Base-by-base conservation (phyloP, 2,329 filamentous ascomycete genomes). In the Cercospora nicotianae region DNA sequence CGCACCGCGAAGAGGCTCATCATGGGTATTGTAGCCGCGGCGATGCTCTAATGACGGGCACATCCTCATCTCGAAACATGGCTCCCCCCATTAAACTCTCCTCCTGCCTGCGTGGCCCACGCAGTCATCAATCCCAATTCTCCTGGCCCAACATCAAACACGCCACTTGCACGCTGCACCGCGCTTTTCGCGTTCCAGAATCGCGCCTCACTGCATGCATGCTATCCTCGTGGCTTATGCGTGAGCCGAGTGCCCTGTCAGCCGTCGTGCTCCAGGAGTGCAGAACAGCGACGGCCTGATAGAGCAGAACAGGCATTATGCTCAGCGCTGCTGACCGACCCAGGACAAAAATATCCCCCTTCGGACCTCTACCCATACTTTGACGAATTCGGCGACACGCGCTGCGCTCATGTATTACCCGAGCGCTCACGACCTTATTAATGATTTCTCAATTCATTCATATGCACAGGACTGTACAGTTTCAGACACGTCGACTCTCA, bases 151-250 rank as follows among this genome's bases (percentile, higher is more conserved):
- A 33, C 30, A 7, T 59, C 55, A 59, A 12, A 31, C 55, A 59
- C 55, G 55, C 55, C 55, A 59, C 55, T 59, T 23, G 55, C 55
- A 23, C 55, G 31, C 30, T 59, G 28, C 31, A 23, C 31, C n/a
- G 31, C 55, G 55, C 53, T 23, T 55, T 55, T 55, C 48, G 48
- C 12, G 48, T 59, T 33, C 55, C 55, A 33, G 55, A 18, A 36
- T 26, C 23, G 42, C 62, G 31, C 51, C 62, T 28, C 53, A 42
- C 26, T 42, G 62, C 62, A 64, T 42, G 62, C 62, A 59, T 58
- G 51, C 51, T 48, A 28, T 61, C 64, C 67, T 65, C 65, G 67
- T 69, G 65, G 65, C 65, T 63, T 58, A 60, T 63, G 65, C 64
- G 62, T 48, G 60, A 57, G 61, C 61, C 45, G 31, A 23, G 16